phyloP scores from a whole-genome alignment of 345 rosid genomes.

The Populus nigra region DNA sequence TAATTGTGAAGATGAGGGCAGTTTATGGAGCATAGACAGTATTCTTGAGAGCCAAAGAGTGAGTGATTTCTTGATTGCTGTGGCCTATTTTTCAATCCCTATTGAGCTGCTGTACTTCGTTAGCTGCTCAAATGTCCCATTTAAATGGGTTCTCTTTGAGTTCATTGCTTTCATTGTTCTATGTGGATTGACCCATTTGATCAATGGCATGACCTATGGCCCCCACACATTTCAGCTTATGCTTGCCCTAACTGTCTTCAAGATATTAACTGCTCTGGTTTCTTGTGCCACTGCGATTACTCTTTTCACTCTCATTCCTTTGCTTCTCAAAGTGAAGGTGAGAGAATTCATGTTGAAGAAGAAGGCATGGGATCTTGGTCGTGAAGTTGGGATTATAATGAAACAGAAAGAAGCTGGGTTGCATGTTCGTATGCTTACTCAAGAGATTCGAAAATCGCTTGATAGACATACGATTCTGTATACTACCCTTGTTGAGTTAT shows the following conservation, averaged over 20 bases:
- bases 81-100: conserved; percentile 94
- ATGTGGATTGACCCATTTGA: conserved; percentile 94
- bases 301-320: conserved; percentile 79
- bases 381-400: conserved; percentile 85
- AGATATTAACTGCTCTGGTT: conserved; percentile 88
- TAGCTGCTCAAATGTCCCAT: conserved; percentile 90
- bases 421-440: conserved; percentile 95
- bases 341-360: conserved; percentile 90
- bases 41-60: conserved; percentile 77
- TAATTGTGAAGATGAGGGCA: conserved; percentile 87
- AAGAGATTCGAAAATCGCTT: conserved; percentile 86
- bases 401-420: conserved; percentile 78
- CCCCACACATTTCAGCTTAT: conserved; percentile 80
- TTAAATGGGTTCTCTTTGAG: conserved; percentile 93
- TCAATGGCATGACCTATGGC: conserved; percentile 87
- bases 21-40: conserved; percentile 73
- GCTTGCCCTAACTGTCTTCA: conserved; percentile 87
- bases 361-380: conserved; percentile 83
- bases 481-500: conserved; percentile 88
- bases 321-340: conserved; percentile 89
- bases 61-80: conserved; percentile 90
- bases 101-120: conserved; percentile 90
- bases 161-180: conserved; percentile 97
- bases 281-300: conserved; percentile 96
- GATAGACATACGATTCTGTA: conserved; percentile 78